Conservation (phyloP, 1,284 basidiomycete genomes). For the Vanrija humicola region DNA sequence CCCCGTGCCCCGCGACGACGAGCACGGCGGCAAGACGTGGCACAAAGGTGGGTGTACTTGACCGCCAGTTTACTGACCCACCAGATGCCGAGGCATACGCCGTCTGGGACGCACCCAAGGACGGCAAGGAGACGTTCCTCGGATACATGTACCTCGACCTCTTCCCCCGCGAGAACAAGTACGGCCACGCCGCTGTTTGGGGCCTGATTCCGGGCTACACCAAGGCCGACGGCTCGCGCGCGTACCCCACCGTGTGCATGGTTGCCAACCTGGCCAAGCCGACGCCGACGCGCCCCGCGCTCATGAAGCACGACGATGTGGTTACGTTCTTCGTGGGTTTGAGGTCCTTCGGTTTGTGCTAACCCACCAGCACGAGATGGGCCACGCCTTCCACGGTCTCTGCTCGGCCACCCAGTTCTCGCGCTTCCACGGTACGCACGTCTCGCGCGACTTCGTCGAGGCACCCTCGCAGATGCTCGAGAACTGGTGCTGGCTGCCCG, state of each 20-base stretch:
- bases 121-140: conserved; percentile 56
- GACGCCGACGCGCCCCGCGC: conserved; percentile 64
- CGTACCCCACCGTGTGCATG: conserved; percentile 48
- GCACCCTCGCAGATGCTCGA: conserved; percentile 86
- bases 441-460: conserved; percentile 70
- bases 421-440: conserved; percentile 69
- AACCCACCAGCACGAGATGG: conserved; percentile 57
- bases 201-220: conserved; percentile 52
- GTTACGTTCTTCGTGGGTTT: conserved; percentile 5
- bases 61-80: background rate
- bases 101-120: conserved; percentile 34
- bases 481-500: conserved; percentile 59
- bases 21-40: conserved; percentile 15
- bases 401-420: conserved; percentile 66
- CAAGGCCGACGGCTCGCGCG: conserved; percentile 26
- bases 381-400: conserved; percentile 80
- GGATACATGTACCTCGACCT: conserved; percentile 78
- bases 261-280: conserved; percentile 57
- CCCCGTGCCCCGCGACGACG: conserved; percentile 9
- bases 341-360: conserved; percentile 19
- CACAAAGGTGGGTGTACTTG: conserved; percentile 3
- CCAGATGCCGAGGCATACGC: conserved; percentile 18
- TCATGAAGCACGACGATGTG: conserved; percentile 70
- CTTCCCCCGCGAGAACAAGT: conserved; percentile 79
- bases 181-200: conserved; percentile 83